Evolutionary conservation across 1,139 yeast genomes (phyloP), one percentile per base, ranked within the genome.

Genomic region (Keqinozyma sinolaborantium): DNA sequence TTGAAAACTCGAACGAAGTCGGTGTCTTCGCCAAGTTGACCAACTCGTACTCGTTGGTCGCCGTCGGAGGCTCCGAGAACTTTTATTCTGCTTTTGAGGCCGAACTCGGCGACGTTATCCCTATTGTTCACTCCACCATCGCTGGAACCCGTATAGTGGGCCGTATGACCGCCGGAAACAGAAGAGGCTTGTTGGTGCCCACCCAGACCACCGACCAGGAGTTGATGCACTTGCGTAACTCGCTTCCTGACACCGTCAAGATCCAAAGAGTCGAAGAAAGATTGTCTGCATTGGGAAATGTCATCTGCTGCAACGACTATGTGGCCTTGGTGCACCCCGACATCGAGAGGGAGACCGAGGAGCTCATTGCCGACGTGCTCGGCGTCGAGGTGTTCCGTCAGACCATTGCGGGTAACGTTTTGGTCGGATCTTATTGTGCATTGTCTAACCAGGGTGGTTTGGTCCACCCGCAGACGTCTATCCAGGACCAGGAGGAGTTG

Each of bases 331-430:
- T 94, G 32, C 99, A 94, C 62, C 99, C 99, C 32, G 99, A 94
- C 67, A 87, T 94, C 45, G 98, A 94, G 70, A 82, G 98, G 58
- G 99, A 94, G 64, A 94, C 98, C 32, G 99, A 94, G 68, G 99
- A 94, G 66, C 72, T 94, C 51, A 94, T 94, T 56, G 95, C 98
- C 29, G 99, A 94, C 63, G 96, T 90, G n/a, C 73, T 94, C 41
- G 98, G 98, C 38, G 99, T 94, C 32, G 99, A 94, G 64, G 99
- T 94, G 26, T 94, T 94, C 77, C 83, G 98, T 68, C 98, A 92
- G 66, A 94, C 98, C 32, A 90, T 94, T 48, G 97, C 98, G 13
- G 97, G 97, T 44, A 92, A 94, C 59, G 97, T 94, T 32, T 74
- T 94, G 42, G 98, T 94, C 36, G 99, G 99, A 35, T 84, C 96